Evolutionary conservation across 306 rosid genomes (phyloP), one percentile per base, ranked within the genome.

Genomic region (Vigna trinervia): DNA sequence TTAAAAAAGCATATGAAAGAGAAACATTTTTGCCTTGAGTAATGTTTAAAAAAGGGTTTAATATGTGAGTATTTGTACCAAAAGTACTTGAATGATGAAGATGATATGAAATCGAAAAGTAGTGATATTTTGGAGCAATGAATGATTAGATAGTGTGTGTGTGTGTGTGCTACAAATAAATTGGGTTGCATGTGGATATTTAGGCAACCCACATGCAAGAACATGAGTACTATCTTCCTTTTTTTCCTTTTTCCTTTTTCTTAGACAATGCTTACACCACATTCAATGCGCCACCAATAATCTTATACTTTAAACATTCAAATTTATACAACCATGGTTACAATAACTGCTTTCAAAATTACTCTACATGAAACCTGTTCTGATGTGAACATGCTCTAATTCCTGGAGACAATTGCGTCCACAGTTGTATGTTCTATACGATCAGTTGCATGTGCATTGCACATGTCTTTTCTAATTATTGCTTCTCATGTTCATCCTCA

Each of bases 361-460:
- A 34, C 38, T 34, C 38, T 34, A 1, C 1, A 10, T 56, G 34
- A 56, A 56, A 56, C 34, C 32, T 56, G 6, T 22, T 58, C 3
- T 12, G 38, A 6, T 58, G 63, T 58, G 36, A 23, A 10, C 1
- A 4, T 56, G 38, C 38, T 58, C 13, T 23, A 17, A 17, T 17
- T 17, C 19, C 5, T 5, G 38, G 60, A 54, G 60, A 20, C 60
- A 54, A 19, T 8, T 54, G 23, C 38, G 47, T 65, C 41, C 75
- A 46, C 2, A n/a, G 20, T 53, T 66, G 10, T 1, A 5, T 14
- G 10, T 73, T 73, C 1, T 58, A 20, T 74, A 26, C 28, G 65
- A 67, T 74, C 28, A 4, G 28, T 69, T 69, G 73, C 85, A 76
- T 69, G 78, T 76, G 81, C 62, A 36, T 69, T 52, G 85, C 81